Evolutionary conservation across 2,329 filamentous ascomycete species (phyloP).

Genomic region (Acarospora socialis): DNA sequence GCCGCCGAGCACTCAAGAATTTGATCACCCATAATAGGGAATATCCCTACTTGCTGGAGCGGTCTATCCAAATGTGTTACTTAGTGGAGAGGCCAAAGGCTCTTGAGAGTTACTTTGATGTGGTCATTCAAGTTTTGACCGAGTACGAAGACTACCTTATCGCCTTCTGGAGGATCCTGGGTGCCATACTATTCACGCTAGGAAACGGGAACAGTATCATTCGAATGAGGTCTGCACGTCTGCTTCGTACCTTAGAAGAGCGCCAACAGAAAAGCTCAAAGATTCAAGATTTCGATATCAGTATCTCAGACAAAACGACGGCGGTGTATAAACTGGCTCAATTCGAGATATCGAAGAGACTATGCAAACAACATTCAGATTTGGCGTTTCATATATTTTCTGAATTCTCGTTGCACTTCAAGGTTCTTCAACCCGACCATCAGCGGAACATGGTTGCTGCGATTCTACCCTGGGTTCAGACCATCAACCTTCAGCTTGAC

Average conservation of each 20-base stretch:
- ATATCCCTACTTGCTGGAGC: slow-evolving; percentile 69
- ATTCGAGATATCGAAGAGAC: slow-evolving; percentile 84
- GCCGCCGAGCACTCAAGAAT: slow-evolving; percentile 75
- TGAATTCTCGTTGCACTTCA: slow-evolving; percentile 88
- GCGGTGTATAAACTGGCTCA: slow-evolving; percentile 96
- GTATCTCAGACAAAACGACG: slow-evolving; percentile 95
- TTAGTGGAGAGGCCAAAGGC: slow-evolving; percentile 66
- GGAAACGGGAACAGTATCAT: slow-evolving; percentile 86
- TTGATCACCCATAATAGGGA: slow-evolving; percentile 83
- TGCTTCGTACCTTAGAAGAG: slow-evolving; percentile 70
- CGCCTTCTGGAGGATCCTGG: slow-evolving; percentile 81
- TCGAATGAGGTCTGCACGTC: slow-evolving; percentile 68
- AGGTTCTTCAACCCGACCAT: slow-evolving; percentile 63
- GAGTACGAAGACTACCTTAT: slow-evolving; percentile 70
- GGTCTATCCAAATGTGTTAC: slow-evolving; percentile 87
- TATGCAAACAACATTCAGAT: slow-evolving; percentile 78
- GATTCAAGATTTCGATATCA: slow-evolving; percentile 94
- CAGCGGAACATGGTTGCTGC: slow-evolving; percentile 91
- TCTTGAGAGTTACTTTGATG: slow-evolving; percentile 87
- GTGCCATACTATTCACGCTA: slow-evolving; percentile 77
- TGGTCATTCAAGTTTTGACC: slow-evolving; percentile 74
- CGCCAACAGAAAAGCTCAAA: slow-evolving; percentile 75
- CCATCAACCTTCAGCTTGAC: slow-evolving; percentile 81
- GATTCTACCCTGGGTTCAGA: slow-evolving; percentile 91
- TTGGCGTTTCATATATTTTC: slow-evolving; percentile 90